These are phyloP conservation scores for Chytriomyces sp. DNA, from an alignment of 192 early-diverging fungal species.

Conservation along the genomic window DNA sequence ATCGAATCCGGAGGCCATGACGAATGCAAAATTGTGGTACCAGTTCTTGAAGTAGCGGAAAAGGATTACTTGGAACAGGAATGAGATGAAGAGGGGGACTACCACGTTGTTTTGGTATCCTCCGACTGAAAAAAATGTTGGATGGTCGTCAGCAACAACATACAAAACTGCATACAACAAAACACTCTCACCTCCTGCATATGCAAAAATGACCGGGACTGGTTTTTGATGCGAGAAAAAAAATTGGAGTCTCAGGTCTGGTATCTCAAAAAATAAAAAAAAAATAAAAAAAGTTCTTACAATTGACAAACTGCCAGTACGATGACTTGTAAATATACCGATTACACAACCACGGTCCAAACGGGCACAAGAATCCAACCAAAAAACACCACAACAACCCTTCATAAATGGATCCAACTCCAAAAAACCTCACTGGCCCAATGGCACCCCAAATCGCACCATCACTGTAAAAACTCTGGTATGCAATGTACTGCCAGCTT, in stretches of 20 bases:
- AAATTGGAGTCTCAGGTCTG: too few relatives aligned
- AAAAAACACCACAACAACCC: slow-evolving; percentile 40
- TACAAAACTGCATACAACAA: too few relatives aligned
- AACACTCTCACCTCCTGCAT: neutral
- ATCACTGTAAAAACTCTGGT: slow-evolving; percentile 66
- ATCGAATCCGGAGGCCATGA: slow-evolving; percentile 62
- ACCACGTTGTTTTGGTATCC: slow-evolving; percentile 33
- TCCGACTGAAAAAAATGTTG: slow-evolving; percentile 6
- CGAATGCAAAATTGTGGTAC: slow-evolving; percentile 60
- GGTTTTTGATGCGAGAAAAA: too few relatives aligned
- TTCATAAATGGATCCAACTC: slow-evolving; percentile 43
- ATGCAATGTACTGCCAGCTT: slow-evolving; percentile 36
- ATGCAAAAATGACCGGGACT: slow-evolving; percentile 26
- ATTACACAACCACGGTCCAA: slow-evolving; percentile 42
- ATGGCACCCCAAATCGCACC: slow-evolving; percentile 82
- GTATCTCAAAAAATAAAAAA: too few relatives aligned
- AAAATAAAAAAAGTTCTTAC: slow-evolving; percentile 3
- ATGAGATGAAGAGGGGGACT: slow-evolving; percentile 44
- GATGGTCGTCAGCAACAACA: too few relatives aligned
- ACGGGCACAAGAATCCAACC: slow-evolving; percentile 44
- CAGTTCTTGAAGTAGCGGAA: slow-evolving; percentile 38
- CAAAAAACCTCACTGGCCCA: slow-evolving; percentile 70
- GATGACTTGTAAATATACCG: slow-evolving; percentile 39
- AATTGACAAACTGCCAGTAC: slow-evolving; percentile 46
- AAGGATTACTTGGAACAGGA: slow-evolving; percentile 59